Evolutionary conservation across 352 stramenopile genomes (phyloP), one percentile per base, ranked within the genome.

Genomic region (Phytophthora megakarya): DNA sequence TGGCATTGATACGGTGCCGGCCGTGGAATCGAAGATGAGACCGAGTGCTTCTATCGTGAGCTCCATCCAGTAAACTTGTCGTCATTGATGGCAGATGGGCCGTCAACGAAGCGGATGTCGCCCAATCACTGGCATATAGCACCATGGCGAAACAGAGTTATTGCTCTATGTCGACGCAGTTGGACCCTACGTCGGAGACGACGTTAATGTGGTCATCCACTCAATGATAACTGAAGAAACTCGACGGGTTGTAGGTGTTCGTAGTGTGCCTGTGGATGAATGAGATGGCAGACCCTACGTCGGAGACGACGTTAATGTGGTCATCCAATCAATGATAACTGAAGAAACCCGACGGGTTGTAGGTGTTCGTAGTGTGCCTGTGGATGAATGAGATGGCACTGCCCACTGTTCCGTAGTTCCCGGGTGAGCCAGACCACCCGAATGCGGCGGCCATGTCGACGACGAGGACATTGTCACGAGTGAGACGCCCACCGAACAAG

Each of bases 241-340:
- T n/a, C n/a, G n/a, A n/a, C n/a, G n/a, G n/a, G n/a, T n/a, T 21
- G 1, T 18, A 19, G 5, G 9, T 10, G 18, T 33, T 28, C 1
- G 16, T 32, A 2, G 55, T 47, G 0, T 18, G 37, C 0, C 22
- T 21, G 25, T 71, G 67, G 22, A 70, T 44, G 16, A 37, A 19
- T 6, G 60, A 30, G 13, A 68, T 62, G 1, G 66, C 60, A 19
- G n/a, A n/a, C n/a, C n/a, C n/a, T 6, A 58, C 26, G 19, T 46
- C 46, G 3, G 22, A 32, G 11, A 48, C 25, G 25, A 70, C 66
- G 15, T 46, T 57, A 11, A 67, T 42, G 35, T 70, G 55, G 37
- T 65, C 67, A 18, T 71, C 61, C 0, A 74, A 54, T 54, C 61
- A 70, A 35, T 65, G 50, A 22, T 67, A 74, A 3, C 3, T 37